Base-by-base conservation (phyloP, 2,329 filamentous ascomycete species). In the Hypoxylon rubiginosum region DNA sequence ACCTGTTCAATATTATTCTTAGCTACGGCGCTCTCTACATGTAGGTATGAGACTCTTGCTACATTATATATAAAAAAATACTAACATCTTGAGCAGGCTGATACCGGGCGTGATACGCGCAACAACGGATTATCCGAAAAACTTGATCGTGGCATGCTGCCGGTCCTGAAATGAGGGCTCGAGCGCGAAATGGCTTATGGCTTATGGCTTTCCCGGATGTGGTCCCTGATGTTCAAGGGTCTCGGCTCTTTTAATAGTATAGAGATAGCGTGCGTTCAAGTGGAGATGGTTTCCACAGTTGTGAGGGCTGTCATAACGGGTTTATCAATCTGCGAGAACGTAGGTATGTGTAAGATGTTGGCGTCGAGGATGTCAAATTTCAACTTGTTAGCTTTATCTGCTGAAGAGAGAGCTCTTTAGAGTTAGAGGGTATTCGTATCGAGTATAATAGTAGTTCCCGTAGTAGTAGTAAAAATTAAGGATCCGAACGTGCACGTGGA, bases 31-130 rank as follows among this genome's bases (percentile, higher is more conserved):
- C 58, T 66, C 52, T 48, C 49, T 43, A 58, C 4, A 9, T 24
- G 41, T 39, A 60, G 4, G 7, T 24, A 46, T 34, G 68, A 30
- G 66, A 58, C 54, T 49, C 26, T 48, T 49, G 46, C 32, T 41
- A 45, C n/a, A n/a, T n/a, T 30, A 48, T 32, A 53, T 28, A 28
- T 28, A 9, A 19, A 17, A 43, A 60, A 50, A 32, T 43, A 78
- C 83, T 79, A 68, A 84, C 92, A 95, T 83, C 91, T 85, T 64
- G 91, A 92, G 78, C 92, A 95, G 24, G 92, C 92, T 58, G 91
- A 91, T 53, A 93, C 91, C 4, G 92, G 92, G 68, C 92, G 86
- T 75, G 91, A 94, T 68, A 95, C 92, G 73, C 90, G 87, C 72
- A 93, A 81, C 57, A 90, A 79, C 19, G 90, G 90, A 34, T 88